These are phyloP conservation scores for Moricandia moricandioides DNA, from an alignment of 345 rosid species.

Conservation along the genomic window DNA sequence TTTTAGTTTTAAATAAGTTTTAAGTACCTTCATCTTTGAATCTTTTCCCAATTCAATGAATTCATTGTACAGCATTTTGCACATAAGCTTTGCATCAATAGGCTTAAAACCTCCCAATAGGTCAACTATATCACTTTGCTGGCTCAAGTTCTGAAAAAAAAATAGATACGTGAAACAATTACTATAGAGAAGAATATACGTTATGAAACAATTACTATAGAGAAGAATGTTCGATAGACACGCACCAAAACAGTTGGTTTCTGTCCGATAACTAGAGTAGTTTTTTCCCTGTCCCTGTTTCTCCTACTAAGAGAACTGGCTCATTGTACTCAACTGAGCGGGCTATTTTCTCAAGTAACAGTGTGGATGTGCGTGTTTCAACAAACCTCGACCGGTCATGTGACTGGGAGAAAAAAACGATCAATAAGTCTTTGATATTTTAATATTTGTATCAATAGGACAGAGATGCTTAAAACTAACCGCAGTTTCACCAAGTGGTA, in stretches of 20 bases:
- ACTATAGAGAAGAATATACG: neutral
- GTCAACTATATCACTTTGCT: conserved; percentile 94
- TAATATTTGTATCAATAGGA: conserved; percentile 22
- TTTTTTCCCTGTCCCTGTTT: conserved; percentile 99
- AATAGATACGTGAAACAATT: neutral
- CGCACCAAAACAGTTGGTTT: conserved; percentile 90
- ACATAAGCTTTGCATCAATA: conserved; percentile 62
- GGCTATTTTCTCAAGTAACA: conserved; percentile 78
- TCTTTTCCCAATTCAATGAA: conserved; percentile 58
- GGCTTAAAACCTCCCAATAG: conserved; percentile 97
- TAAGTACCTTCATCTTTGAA: conserved; percentile 50
- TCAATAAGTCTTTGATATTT: conserved; percentile 19
- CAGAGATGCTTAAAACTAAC: conserved; percentile 37
- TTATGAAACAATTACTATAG: neutral
- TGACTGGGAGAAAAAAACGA: conserved; percentile 46
- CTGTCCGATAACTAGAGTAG: conserved; percentile 89
- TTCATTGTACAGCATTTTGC: conserved; percentile 68
- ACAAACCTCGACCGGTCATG: conserved; percentile 60
- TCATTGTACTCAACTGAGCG: conserved; percentile 79
- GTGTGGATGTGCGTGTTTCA: conserved; percentile 67
- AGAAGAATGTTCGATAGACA: conserved; percentile 17
- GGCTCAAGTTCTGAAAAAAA: conserved; percentile 80
- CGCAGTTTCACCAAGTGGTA: conserved; percentile 47
- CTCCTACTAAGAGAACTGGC: conserved; percentile 96
- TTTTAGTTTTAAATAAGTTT: conserved; percentile 4